Percentiles rank a stretch among this genome's conserved stretches.
phyloP scores from a whole-genome alignment of 2,329 filamentous ascomycete genomes.

The Fusarium dlaminii region DNA sequence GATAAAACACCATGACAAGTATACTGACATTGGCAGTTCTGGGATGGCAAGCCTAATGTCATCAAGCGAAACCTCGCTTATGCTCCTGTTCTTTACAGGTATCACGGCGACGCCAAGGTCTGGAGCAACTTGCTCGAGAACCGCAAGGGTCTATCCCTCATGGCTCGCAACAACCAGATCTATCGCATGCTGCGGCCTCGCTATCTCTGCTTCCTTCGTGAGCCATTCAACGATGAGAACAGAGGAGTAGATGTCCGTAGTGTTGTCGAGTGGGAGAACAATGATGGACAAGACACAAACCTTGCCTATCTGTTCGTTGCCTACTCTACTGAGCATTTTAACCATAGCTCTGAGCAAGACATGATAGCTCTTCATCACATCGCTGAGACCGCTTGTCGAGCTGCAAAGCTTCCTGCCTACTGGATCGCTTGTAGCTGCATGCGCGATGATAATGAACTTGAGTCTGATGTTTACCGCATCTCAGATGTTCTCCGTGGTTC shows the following conservation, averaged over 20 bases:
- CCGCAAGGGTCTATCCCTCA: conserved; percentile 31
- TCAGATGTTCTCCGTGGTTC: conserved; percentile 42
- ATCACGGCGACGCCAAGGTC: conserved; percentile 39
- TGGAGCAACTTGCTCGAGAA: conserved; percentile 44
- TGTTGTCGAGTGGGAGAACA: conserved; percentile 38
- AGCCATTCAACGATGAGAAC: conserved; percentile 36
- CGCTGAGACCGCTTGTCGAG: conserved; percentile 41
- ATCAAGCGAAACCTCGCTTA: conserved; percentile 29
- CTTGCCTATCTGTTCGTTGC: conserved; percentile 40
- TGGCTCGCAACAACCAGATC: conserved; percentile 36
- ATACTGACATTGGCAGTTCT: conserved; percentile 27
- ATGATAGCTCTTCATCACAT: conserved; percentile 41
- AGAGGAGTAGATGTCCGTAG: conserved; percentile 37
- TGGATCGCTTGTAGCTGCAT: conserved; percentile 43
- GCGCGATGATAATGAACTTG: conserved; percentile 37
- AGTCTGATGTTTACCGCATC: conserved; percentile 41
- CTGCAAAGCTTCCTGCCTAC: conserved; percentile 39
- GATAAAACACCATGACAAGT: accelerated
- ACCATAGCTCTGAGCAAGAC: conserved; percentile 32
- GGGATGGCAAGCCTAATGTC: conserved; percentile 32
- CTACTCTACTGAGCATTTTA: conserved; percentile 42
- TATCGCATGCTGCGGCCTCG: conserved; percentile 39
- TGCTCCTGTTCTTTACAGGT: conserved; percentile 39
- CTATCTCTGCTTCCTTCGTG: conserved; percentile 39
- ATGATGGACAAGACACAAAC: conserved; percentile 28